Evolutionary conservation across 768 basidiomycete species (phyloP).

Genomic region (Boletellus ananas): DNA sequence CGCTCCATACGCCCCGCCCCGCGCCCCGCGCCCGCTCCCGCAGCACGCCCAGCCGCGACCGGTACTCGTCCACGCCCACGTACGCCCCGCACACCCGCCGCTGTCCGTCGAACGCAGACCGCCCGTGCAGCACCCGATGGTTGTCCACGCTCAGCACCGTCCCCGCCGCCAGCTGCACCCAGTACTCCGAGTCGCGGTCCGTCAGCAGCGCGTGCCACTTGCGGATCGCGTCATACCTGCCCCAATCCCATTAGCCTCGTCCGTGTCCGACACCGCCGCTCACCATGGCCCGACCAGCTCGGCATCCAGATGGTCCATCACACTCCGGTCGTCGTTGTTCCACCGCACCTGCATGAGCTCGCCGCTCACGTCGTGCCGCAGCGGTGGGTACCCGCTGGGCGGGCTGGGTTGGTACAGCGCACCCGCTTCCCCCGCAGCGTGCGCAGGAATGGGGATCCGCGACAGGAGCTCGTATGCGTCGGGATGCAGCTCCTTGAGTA

Average conservation of each 20-base stretch:
- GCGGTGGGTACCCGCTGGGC: slow-evolving; percentile 59
- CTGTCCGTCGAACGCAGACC: slow-evolving; percentile 84
- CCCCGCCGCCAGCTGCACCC: slow-evolving; percentile 86
- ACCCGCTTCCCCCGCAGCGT: slow-evolving; percentile 79
- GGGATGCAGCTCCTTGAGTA: slow-evolving; percentile 71
- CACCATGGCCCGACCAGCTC: slow-evolving; percentile 74
- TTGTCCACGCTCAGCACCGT: slow-evolving; percentile 93
- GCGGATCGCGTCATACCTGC: slow-evolving; percentile 76
- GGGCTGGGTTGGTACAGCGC: slow-evolving; percentile 58
- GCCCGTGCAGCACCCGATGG: slow-evolving; percentile 89
- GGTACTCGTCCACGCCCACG: slow-evolving; percentile 86
- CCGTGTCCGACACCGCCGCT: neutral
- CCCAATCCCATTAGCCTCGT: neutral
- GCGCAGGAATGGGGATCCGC: slow-evolving; percentile 65
- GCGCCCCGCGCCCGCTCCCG: slow-evolving; percentile 42
- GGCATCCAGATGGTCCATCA: slow-evolving; percentile 58
- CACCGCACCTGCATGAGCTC: slow-evolving; percentile 79
- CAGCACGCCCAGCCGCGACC: slow-evolving; percentile 70
- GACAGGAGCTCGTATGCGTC: slow-evolving; percentile 68
- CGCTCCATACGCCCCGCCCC: slow-evolving; percentile 56
- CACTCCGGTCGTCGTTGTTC: slow-evolving; percentile 94
- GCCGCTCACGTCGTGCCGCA: slow-evolving; percentile 63
- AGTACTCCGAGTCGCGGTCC: slow-evolving; percentile 82
- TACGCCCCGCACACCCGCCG: slow-evolving; percentile 97
- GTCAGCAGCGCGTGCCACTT: slow-evolving; percentile 74